phyloP scores from a whole-genome alignment of 1,284 basidiomycete species.

The Sporisorium graminicola region DNA sequence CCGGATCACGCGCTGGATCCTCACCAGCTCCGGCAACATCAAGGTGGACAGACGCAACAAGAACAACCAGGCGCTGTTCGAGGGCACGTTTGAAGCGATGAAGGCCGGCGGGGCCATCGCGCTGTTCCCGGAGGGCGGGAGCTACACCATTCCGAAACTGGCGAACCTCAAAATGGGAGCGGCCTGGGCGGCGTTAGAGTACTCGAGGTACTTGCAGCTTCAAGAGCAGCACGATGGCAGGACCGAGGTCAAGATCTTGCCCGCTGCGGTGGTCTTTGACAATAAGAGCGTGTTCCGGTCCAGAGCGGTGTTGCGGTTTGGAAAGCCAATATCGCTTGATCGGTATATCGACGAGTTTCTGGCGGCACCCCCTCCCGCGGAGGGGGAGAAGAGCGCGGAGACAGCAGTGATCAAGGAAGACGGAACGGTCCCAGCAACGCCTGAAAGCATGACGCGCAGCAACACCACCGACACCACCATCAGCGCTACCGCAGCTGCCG shows the following conservation, averaged over 20 bases:
- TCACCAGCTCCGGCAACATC: slow-evolving; percentile 92
- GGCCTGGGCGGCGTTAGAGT: slow-evolving; percentile 95
- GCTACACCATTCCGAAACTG: slow-evolving; percentile 84
- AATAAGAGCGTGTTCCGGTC: slow-evolving; percentile 94
- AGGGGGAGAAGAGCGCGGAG: neutral
- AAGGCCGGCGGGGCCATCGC: slow-evolving; percentile 83
- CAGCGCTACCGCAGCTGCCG: too few relatives aligned
- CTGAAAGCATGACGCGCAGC: slow-evolving; percentile 35
- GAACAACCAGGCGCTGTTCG: slow-evolving; percentile 88
- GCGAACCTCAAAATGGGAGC: slow-evolving; percentile 95
- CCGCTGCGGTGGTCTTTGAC: slow-evolving; percentile 90
- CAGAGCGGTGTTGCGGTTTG: slow-evolving; percentile 76
- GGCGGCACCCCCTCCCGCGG: slow-evolving; percentile 7
- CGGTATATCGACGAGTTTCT: slow-evolving; percentile 83
- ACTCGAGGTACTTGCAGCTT: slow-evolving; percentile 73
- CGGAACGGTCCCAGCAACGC: slow-evolving; percentile 40
- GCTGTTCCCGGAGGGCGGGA: slow-evolving; percentile 88
- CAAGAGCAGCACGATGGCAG: neutral
- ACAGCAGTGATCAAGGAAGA: slow-evolving; percentile 10
- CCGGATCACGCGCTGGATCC: slow-evolving; percentile 79
- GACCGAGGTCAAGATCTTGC: slow-evolving; percentile 77
- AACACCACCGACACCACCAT: slow-evolving; percentile 2
- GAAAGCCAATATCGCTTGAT: slow-evolving; percentile 81
- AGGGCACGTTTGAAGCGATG: slow-evolving; percentile 88
- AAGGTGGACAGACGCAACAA: slow-evolving; percentile 93